Base-by-base conservation (phyloP, 179 eudicot genomes). In the Camellia oleifera region DNA sequence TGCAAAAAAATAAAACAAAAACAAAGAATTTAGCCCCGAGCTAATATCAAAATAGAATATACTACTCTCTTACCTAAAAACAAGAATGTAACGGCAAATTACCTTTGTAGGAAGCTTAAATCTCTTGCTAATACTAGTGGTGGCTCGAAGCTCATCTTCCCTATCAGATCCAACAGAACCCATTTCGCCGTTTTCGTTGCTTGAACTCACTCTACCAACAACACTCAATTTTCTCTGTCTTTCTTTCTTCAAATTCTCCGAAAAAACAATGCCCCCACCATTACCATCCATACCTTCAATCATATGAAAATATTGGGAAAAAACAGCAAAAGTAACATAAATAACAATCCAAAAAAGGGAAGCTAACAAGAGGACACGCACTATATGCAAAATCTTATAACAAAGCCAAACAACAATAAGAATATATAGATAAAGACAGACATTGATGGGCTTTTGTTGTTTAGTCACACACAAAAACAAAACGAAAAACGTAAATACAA, bases 51-150 rank as follows among this genome's bases (percentile, higher is more conserved):
- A 11, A 40, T 3, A 6, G 11, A 53, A 5, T 14, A 13, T 63
- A 46, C 52, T 10, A n/a, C 9, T 3, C 11, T 44, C 4, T 44
- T 44, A 62, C 44, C 44, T 7, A 40, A 44, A 4, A 15, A 50
- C 0, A 60, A 61, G 7, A 50, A 64, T 23, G 75, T 20, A 42
- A 71, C 18, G 9, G 50, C 2, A 18, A 42, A 23, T 72, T 77
- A 85, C 88, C 85, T 62, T 80, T 78, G 23, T 80, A 32, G 83
- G 81, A 45, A 74, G 20, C 78, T 78, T 85, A 66, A 63, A 56
- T 80, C 82, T 78, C 78, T 76, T 84, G 77, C 73, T 18, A 74
- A 67, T 64, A 65, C 75, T 78, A 26, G 75, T 53, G 78, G 50
- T 62, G 56, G 79, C 63, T 69, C 23, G 82, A 69, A 72, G 57